Conservation (phyloP, 2,329 filamentous ascomycete genomes). For the Neurospora sp. region DNA sequence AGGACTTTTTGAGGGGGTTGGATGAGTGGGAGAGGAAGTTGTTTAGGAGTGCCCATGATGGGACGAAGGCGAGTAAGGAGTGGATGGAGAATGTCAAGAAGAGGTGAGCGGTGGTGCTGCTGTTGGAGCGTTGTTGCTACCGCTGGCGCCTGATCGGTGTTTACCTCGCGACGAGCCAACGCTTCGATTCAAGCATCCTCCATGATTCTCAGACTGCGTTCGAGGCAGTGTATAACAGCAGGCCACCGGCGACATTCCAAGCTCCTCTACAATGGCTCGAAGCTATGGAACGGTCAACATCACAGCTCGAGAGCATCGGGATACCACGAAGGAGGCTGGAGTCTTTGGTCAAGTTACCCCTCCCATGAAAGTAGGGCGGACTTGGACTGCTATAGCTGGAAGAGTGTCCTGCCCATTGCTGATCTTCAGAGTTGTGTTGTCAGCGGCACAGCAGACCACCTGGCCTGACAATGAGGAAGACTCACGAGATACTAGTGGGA, state of each 20-base stretch:
- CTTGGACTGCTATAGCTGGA: too few species aligned
- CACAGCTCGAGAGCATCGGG: neutral
- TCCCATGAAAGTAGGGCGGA: too few species aligned
- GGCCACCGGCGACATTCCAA: neutral
- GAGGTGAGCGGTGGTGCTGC: conserved; percentile 6
- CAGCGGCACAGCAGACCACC: too few species aligned
- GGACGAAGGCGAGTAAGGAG: conserved; percentile 57
- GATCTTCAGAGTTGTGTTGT: too few species aligned
- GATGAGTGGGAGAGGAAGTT: conserved; percentile 81
- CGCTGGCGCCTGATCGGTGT: neutral
- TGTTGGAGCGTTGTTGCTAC: neutral
- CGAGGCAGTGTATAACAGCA: neutral
- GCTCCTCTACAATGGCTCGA: neutral
- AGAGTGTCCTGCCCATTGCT: too few species aligned
- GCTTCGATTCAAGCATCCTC: neutral
- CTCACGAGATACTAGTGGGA: too few species aligned
- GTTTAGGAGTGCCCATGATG: conserved; percentile 66
- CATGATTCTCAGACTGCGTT: neutral
- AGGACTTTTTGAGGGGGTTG: conserved; percentile 77
- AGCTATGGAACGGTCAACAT: neutral
- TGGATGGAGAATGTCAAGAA: conserved; percentile 48
- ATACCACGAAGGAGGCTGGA: neutral
- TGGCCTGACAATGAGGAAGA: too few species aligned
- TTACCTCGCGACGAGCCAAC: neutral
- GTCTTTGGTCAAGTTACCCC: too few species aligned